phyloP scores from a whole-genome alignment of 2,329 filamentous ascomycete species.

The Calonectria hawksworthii region DNA sequence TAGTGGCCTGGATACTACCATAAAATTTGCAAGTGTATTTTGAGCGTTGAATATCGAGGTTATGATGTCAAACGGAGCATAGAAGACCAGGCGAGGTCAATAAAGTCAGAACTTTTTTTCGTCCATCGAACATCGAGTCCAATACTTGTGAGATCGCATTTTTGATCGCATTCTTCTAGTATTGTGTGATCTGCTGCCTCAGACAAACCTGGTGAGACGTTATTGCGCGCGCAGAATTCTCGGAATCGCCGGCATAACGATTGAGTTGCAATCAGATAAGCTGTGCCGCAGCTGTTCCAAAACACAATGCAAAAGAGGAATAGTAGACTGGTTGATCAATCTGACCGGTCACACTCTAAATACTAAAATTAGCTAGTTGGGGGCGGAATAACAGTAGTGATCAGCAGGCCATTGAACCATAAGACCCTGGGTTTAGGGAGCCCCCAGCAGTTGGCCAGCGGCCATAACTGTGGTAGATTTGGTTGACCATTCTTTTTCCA shows the following conservation, averaged over 20 bases:
- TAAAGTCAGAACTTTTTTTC: not conserved
- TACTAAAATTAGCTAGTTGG: not conserved
- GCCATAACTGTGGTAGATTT: not conserved
- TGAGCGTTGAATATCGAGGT: not conserved
- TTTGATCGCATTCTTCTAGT: not conserved
- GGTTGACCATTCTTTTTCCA: not conserved
- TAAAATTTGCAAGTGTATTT: not conserved
- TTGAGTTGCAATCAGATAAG: not conserved
- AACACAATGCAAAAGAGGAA: not conserved
- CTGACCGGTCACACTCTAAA: not conserved
- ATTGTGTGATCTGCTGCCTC: not conserved
- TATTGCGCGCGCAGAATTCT: not conserved
- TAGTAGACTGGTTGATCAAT: not conserved
- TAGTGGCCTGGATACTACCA: conserved; percentile 47
- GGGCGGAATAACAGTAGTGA: not conserved
- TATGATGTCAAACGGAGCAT: not conserved
- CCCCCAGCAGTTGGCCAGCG: not conserved
- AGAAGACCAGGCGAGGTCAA: not conserved
- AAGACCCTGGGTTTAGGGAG: not conserved
- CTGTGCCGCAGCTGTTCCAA: not conserved
- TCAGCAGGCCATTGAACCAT: not conserved
- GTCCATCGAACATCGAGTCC: not conserved
- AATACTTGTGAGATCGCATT: not conserved
- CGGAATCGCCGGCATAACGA: not conserved
- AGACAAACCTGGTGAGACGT: not conserved